These are phyloP conservation scores for Aspergillus puulaauensis DNA, from an alignment of 2,329 filamentous ascomycete genomes.

Conservation along the genomic window DNA sequence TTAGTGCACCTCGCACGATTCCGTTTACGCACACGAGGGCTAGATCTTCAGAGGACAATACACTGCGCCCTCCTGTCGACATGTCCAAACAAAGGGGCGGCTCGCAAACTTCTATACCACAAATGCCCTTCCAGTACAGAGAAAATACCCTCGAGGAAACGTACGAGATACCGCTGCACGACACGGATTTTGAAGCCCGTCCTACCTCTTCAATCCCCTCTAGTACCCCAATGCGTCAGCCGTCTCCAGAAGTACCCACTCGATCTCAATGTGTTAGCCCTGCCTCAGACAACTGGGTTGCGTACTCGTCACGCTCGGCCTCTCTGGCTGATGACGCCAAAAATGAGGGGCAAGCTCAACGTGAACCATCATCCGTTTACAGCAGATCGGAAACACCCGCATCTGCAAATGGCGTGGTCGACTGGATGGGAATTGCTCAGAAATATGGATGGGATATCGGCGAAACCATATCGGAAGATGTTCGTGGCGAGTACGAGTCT, in stretches of 20 bases:
- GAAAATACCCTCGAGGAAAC: slow-evolving; percentile 29
- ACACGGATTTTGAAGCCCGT: slow-evolving; percentile 28
- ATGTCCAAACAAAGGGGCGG: slow-evolving; percentile 49
- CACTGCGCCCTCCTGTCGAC: slow-evolving; percentile 53
- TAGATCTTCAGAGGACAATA: slow-evolving; percentile 59
- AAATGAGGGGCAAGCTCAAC: slow-evolving; percentile 23
- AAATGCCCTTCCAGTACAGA: slow-evolving; percentile 29
- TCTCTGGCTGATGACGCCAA: slow-evolving; percentile 27
- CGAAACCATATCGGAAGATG: slow-evolving; percentile 33
- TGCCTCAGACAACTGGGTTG: slow-evolving; percentile 44
- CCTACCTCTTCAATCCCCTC: slow-evolving; percentile 32
- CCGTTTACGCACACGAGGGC: slow-evolving; percentile 79
- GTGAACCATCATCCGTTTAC: slow-evolving; percentile 36
- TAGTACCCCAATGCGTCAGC: slow-evolving; percentile 28
- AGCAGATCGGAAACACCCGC: slow-evolving; percentile 27
- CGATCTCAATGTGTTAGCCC: slow-evolving; percentile 36
- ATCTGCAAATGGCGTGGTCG: slow-evolving; percentile 28
- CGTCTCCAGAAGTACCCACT: slow-evolving; percentile 28
- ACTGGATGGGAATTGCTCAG: slow-evolving; percentile 35
- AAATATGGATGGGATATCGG: slow-evolving; percentile 28
- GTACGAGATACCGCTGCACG: slow-evolving; percentile 26
- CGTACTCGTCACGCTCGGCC: slow-evolving; percentile 34
- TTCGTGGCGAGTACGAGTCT: slow-evolving; percentile 39
- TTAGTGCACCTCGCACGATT: slow-evolving; percentile 53
- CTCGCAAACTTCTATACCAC: slow-evolving; percentile 43